Evolutionary conservation across 2,329 filamentous ascomycete species (phyloP), one percentile per base, ranked within the genome.

Genomic region (Paecilomyces dactylethromorphus): DNA sequence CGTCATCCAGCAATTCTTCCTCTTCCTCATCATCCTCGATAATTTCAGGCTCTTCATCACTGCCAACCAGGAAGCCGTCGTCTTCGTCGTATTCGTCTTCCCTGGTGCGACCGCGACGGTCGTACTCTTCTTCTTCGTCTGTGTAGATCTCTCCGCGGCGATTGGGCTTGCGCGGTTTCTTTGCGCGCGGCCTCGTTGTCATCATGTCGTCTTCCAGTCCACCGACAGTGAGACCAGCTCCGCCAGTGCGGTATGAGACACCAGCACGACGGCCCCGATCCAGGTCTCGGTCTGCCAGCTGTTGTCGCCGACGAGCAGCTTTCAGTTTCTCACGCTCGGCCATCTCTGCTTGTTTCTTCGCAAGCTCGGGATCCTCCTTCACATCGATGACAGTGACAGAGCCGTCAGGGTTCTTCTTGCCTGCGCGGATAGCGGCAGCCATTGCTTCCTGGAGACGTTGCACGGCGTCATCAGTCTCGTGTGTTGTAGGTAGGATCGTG

Each of bases 71-170:
- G 74, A 93, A 93, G 56, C 88, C 89, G 68, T 92, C 90, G 54
- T 90, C 87, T 68, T 89, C 88, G 69, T 93, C 90, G 68, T 92
- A 92, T 67, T 92, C 87, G 74, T 95, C 88, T 72, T 92, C 86
- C 71, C 89, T 87, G 75, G 72, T 78, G 24, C 77, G 73, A 3
- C 74, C 71, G 50, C 77, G 72, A 26, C 76, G 74, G 29, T 74
- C 71, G 58, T 76, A 79, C 8, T 80, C 78, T 55, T 79, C 77
- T 63, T 81, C 79, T 29, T 80, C 78, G 57, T 80, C 78, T 1
- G 75, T 77, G 62, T 80, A 78, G 58, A 80, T 77, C 60, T 80
- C 78, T 24, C 78, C 78, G 33, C 75, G 76, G 45, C 78, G 74
- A 61, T 79, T 78, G 12, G 73, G 65, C 53, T 69, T 74, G 55